Base-by-base conservation (phyloP, 768 basidiomycete genomes). In the Omphalotus guepiniiformis region DNA sequence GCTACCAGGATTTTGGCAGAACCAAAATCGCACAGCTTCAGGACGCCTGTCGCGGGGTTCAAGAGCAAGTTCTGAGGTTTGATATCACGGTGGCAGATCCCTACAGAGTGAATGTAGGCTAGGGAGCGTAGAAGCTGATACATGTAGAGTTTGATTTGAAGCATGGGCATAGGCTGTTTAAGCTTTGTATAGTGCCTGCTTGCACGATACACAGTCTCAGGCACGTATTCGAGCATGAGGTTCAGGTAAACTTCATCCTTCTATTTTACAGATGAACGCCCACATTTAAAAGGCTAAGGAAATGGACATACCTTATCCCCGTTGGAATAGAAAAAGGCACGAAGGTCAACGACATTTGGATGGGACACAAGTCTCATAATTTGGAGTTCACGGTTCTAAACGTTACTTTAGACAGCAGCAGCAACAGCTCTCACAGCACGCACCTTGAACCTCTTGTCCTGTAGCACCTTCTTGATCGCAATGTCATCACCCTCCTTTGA, bases 391-490 rank as follows among this genome's bases (percentile, higher is more conserved):
- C 96, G 96, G 72, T 98, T 98, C 95, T 98, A 66, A 48, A 23
- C 39, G 32, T 28, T 23, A 22, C 18, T 28, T 39, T 26, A 12
- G 49, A 38, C 45, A 40, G 37, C 52, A 43, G 49, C n/a, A n/a
- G n/a, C n/a, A n/a, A n/a, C n/a, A n/a, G 30, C 23, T 26, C 7
- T 27, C 46, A 16, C 35, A 46, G n/a, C 53, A 70, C 79, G 53
- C 52, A 94, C 95, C 91, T 99, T 99, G 88, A 99, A 99, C 57
- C 96, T 83, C 79, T 99, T 99, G 74, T 99, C 96, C 76, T 99
- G 96, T 53, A 99, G 71, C 42, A 99, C 96, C 76, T 97, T 98
- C 90, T 99, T 99, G 80, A 99, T 99, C 41, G 96, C 96, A 62
- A 99, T 96, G 57, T 97, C 93, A 49, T 88, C 87, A 16, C 72